Evolutionary conservation across 805 yeast genomes (phyloP).

Genomic region (Candida boidinii): DNA sequence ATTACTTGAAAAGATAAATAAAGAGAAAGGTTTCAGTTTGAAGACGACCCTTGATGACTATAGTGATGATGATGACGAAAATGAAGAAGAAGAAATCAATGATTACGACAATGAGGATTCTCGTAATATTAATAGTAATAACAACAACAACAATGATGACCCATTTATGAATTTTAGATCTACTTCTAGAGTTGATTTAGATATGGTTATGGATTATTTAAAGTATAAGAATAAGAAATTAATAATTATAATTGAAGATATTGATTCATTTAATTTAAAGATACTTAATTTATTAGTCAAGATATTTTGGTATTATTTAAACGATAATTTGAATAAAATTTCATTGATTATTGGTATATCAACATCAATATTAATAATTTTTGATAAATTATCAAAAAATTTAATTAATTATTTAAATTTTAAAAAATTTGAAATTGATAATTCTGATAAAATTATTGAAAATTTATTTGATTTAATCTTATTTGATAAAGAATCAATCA

Average conservation of each 20-base stretch:
- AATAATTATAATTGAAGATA: conserved; percentile 24
- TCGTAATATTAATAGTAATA: too few relatives aligned
- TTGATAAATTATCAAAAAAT: conserved; percentile 23
- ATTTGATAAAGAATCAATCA: conserved; percentile 22
- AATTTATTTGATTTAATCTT: conserved; percentile 23
- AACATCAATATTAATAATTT: conserved; percentile 25
- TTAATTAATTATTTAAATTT: conserved; percentile 15
- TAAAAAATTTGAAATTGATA: conserved; percentile 20
- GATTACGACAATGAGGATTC: conserved; percentile 3
- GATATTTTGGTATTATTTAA: conserved; percentile 15
- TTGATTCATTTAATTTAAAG: conserved; percentile 23
- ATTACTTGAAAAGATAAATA: conserved; percentile 6
- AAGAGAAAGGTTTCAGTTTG: conserved; percentile 1
- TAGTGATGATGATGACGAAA: conserved; percentile 3
- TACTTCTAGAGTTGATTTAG: conserved; percentile 15
- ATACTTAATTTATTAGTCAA: conserved; percentile 16
- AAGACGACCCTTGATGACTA: conserved; percentile 6
- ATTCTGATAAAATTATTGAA: conserved; percentile 21
- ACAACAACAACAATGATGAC: conserved; percentile 3
- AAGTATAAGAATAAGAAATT: conserved; percentile 8
- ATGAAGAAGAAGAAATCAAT: conserved; percentile 4
- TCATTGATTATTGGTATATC: conserved; percentile 24
- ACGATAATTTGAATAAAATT: too few relatives aligned
- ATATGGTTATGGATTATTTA: conserved; percentile 14
- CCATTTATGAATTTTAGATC: conserved; percentile 1